Percentiles rank a stretch among this genome's conserved stretches.
Evolutionary conservation across 139 green algal genomes (phyloP).

Genomic region (Chlamydomonas urium): DNA sequence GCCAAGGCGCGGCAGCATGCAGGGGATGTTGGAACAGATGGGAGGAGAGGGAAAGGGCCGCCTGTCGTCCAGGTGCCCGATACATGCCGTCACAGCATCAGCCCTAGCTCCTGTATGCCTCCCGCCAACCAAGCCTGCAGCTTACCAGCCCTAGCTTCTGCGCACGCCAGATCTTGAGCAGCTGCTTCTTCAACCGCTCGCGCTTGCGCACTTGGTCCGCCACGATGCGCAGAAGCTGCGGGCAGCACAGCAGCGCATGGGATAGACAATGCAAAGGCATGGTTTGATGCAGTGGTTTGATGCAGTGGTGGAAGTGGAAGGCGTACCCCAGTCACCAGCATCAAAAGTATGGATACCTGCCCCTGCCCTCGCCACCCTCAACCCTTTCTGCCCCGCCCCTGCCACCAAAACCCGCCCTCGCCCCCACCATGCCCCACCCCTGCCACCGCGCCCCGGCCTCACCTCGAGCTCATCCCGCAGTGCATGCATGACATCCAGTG

Average conservation of each 20-base stretch:
- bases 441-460: too few species aligned
- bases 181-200: slow-evolving; percentile 50
- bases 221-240: slow-evolving; percentile 39
- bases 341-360: too few species aligned
- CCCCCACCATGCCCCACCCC: too few species aligned
- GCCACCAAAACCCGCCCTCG: too few species aligned
- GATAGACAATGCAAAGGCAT: not conserved
- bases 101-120: not conserved
- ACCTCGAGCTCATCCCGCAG: slow-evolving; percentile 50
- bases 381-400: too few species aligned
- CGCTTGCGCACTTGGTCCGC: slow-evolving; percentile 57
- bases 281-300: too few species aligned
- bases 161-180: slow-evolving; percentile 44
- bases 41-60: not conserved
- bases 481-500: slow-evolving; percentile 21
- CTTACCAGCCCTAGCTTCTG: slow-evolving; percentile 18
- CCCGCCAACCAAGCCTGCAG: not conserved
- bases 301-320: too few species aligned
- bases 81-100: not conserved
- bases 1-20: not conserved
- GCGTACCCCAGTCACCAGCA: too few species aligned
- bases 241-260: not conserved
- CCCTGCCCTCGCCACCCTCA: too few species aligned
- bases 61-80: not conserved
- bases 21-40: not conserved